Conservation (phyloP, 2,329 filamentous ascomycete genomes). For the Cordyceps tenuipes region DNA sequence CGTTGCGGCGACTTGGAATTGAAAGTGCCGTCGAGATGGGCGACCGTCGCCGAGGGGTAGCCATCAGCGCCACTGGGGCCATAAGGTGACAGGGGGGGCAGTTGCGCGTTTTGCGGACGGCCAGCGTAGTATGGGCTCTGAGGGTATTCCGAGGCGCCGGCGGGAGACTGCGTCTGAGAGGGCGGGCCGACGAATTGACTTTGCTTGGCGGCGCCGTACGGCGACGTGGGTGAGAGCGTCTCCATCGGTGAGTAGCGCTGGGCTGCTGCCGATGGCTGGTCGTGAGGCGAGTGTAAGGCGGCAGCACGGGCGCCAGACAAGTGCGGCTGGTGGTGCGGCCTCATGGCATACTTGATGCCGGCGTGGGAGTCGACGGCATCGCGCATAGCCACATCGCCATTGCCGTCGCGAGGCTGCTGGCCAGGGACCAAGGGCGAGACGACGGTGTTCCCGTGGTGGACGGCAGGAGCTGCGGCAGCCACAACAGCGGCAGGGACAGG, state of each 20-base stretch:
- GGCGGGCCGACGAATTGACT: constrained; percentile 45
- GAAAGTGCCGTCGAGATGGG: constrained; percentile 61
- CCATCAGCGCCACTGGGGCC: constrained; percentile 54
- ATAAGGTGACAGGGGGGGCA: constrained; percentile 66
- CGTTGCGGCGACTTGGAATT: constrained; percentile 52
- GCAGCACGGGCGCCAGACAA: constrained; percentile 36
- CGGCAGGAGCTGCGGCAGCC: constrained; percentile 26
- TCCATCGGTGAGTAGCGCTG: constrained; percentile 97
- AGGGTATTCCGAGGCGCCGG: constrained; percentile 52
- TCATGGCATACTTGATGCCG: constrained; percentile 76
- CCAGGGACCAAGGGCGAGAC: constrained; percentile 42
- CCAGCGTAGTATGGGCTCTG: constrained; percentile 50
- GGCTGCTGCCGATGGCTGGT: constrained; percentile 72
- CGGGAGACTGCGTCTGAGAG: constrained; percentile 68
- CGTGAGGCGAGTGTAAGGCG: constrained; percentile 57
- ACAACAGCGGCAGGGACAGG: constrained; percentile 21
- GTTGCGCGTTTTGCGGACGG: constrained; percentile 49
- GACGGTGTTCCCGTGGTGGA: constrained; percentile 33
- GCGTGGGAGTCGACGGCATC: constrained; percentile 76
- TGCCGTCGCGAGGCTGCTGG: constrained; percentile 57
- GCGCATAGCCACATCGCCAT: constrained; percentile 77
- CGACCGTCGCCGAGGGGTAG: constrained; percentile 65
- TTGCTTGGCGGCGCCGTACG: constrained; percentile 61
- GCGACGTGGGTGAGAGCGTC: constrained; percentile 68
- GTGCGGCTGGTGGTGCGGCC: constrained; percentile 70